Evolutionary conservation across 805 yeast genomes (phyloP), one percentile per base, ranked within the genome.

Genomic region (Kluyveromyces aestuarii): DNA sequence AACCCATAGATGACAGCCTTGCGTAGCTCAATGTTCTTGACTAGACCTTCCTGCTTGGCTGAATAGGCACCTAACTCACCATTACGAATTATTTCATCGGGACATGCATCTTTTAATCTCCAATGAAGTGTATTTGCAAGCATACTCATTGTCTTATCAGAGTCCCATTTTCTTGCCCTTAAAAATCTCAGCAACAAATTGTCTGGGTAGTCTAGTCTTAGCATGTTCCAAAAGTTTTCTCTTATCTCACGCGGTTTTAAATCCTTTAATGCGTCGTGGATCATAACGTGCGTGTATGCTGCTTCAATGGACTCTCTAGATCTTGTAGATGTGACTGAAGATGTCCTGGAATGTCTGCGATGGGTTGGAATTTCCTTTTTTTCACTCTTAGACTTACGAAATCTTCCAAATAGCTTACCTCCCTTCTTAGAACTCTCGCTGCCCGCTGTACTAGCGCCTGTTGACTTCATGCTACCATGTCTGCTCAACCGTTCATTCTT

Each of bases 131-230:
- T 82, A 52, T 76, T 72, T n/a, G 82, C 73, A 45, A 87, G 60
- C 95, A 89, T 88, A 18, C 72, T 70, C 49, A 86, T 62, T 0
- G 88, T 74, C 59, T 81, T 78, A 55, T 80, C 82, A 19, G 81
- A 73, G 54, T 84, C 80, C 82, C 88, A 88, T 68, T 88, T 88
- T 68, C 96, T 81, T 37, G 96, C 96, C 56, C 96, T 75, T 25
- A 87, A 67, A 59, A 84, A 90, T 58, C 95, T 76, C 59, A 90
- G 72, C 30, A 87, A 45, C 55, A 82, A 66, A 57, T 85, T 83
- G 66, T 93, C 99, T 2, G 95, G 85, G 43, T 82, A 74, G 63
- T 91, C 98, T 40, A 80, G 76, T 67, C 91, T 81, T 45, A 80
- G 59, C 73, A 81, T 72, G 40, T 69, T 62, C 83, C 84, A 78